Percentiles rank a stretch among this genome's conserved stretches.
These are phyloP conservation scores for Solanum rostratum DNA, from an alignment of 257 asterid species.

Conservation along the genomic window DNA sequence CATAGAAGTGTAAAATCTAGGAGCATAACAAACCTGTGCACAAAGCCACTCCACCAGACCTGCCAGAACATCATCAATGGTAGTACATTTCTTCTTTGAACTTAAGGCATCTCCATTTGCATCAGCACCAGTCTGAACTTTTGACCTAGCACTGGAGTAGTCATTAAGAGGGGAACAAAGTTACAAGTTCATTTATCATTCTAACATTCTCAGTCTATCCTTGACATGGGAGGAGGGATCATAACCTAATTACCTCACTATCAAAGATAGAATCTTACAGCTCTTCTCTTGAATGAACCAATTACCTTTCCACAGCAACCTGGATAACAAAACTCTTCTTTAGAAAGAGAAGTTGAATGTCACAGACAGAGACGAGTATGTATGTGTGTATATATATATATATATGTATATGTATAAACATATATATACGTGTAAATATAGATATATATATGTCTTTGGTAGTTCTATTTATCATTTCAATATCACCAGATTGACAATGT, in stretches of 20 bases:
- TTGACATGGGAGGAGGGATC: not conserved
- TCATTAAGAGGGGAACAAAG: not conserved
- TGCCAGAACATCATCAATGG: conserved; percentile 65
- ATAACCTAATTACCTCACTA: conserved; percentile 44
- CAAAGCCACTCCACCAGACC: conserved; percentile 93
- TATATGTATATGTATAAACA: no score
- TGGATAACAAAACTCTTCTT: conserved; percentile 19
- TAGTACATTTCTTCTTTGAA: conserved; percentile 46
- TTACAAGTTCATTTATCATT: conserved; percentile 6
- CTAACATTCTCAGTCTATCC: not conserved
- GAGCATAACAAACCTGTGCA: conserved; percentile 51
- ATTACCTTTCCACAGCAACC: conserved; percentile 84
- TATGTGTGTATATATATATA: no score
- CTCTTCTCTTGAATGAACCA: conserved; percentile 97
- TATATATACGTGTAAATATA: no score
- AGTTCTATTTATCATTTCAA: not conserved
- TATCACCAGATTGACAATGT: not conserved
- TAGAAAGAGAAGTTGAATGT: not conserved
- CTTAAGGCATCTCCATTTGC: conserved; percentile 44
- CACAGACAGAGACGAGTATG: not conserved
- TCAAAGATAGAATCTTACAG: conserved; percentile 82
- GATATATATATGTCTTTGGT: not conserved
- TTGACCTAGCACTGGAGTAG: conserved; percentile 65
- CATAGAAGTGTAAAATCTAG: not conserved
- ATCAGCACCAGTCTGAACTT: conserved; percentile 26